Evolutionary conservation across 1,139 yeast species (phyloP), one percentile per base, ranked within the genome.

Genomic region (Tardiomyces blankii): DNA sequence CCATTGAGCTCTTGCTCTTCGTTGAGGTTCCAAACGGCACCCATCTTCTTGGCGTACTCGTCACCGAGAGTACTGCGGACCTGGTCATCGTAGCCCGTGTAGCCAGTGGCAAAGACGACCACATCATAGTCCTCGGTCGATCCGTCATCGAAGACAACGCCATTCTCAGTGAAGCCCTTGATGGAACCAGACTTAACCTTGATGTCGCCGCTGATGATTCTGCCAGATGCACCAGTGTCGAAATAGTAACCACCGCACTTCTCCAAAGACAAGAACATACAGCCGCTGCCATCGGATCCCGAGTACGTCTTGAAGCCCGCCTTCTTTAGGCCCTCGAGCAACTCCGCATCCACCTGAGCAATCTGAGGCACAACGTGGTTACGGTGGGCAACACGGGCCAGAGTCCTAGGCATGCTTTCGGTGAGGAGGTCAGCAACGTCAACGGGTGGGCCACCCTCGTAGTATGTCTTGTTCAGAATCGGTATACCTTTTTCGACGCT

Each of bases 191-290:
- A 66, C 50, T 66, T 62, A 45, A 70, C 56, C 40, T 59, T 56
- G 48, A 70, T 64, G 46, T 62, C 63, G 16, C 67, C 70, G 14
- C 68, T 67, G 23, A 59, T 59, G 45, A 70, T 66, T 46, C 67
- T 55, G 43, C 60, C 59, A 39, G 72, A 65, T 47, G 70, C 66
- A 7, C 75, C 75, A 13, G 35, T 30, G 9, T 30, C 74, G 44
- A 69, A 67, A 53, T 71, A 70, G 53, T 68, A 71, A 33, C 75
- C 75, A 2, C 74, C 73, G 14, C 72, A 73, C 50, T 68, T 62
- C 44, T 70, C 60, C 49, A 59, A 58, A 51, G 66, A 68, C 42
- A 66, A 55, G n/a, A 70, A 67, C 44, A 66, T 61, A 45, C 69
- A 54, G 6, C 75, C 75, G 33, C 73, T 65, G 23, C 66, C 71